A percentile compares a stretch with the other conserved stretches of the same genome.
These are phyloP conservation scores for Trichophaea hybrida DNA, from an alignment of 2,329 filamentous ascomycete species.

Conservation along the genomic window DNA sequence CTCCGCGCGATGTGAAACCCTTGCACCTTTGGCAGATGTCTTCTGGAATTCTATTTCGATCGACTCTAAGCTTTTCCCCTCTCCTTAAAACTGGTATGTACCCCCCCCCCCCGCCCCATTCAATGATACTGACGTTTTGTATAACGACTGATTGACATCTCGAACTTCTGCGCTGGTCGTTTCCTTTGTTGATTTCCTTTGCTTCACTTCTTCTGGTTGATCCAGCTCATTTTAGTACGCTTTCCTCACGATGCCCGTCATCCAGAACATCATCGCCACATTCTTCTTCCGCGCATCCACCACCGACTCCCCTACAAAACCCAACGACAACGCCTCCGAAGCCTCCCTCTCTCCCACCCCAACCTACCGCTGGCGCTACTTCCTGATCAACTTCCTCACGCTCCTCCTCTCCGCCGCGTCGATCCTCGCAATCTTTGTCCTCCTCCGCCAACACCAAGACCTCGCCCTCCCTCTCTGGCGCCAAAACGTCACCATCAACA, in stretches of 20 bases:
- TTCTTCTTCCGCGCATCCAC: neutral
- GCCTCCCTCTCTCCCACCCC: neutral
- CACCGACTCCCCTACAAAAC: neutral
- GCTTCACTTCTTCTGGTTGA: neutral
- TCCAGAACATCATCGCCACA: neutral
- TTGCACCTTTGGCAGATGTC: no score
- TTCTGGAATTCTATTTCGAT: no score
- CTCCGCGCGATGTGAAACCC: no score
- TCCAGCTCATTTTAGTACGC: neutral
- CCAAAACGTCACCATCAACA: slow-evolving; percentile 29
- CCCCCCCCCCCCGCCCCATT: no score
- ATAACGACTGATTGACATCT: neutral
- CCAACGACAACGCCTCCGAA: neutral
- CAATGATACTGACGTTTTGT: no score
- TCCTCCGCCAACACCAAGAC: neutral
- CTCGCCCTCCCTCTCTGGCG: slow-evolving; percentile 1
- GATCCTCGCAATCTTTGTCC: neutral
- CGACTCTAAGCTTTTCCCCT: no score
- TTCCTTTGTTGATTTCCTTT: neutral
- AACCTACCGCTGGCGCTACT: neutral
- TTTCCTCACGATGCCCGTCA: neutral
- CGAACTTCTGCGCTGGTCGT: neutral
- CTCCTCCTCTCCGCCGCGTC: neutral
- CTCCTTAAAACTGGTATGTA: no score
- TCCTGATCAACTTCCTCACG: neutral